Evolutionary conservation across 805 yeast species (phyloP).

Genomic region (Diddensiella caesifluorescens): DNA sequence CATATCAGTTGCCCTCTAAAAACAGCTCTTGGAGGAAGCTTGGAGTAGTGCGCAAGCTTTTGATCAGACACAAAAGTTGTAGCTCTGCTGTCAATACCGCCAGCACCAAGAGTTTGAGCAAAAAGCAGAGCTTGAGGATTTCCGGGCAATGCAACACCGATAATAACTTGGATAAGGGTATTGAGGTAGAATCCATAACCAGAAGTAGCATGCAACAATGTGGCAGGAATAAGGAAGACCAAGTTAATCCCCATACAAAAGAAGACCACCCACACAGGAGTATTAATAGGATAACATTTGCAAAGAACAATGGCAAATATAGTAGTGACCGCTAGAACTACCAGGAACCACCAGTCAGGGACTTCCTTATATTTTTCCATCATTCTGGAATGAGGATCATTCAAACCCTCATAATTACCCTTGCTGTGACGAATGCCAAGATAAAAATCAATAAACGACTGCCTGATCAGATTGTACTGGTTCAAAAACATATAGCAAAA

Average conservation of each 20-base stretch:
- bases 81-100: conserved; percentile 39
- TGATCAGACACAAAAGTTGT: conserved; percentile 46
- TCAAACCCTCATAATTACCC: conserved; percentile 19
- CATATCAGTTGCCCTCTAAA: conserved; percentile 42
- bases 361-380: conserved; percentile 54
- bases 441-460: conserved; percentile 12
- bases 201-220: conserved; percentile 50
- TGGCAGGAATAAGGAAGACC: conserved; percentile 49
- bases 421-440: conserved; percentile 3
- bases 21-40: conserved; percentile 52
- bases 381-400: conserved; percentile 26
- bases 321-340: conserved; percentile 40
- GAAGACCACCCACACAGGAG: conserved; percentile 59
- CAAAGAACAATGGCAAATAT: conserved; percentile 40
- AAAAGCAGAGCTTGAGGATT: conserved; percentile 49
- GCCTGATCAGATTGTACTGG: conserved; percentile 35
- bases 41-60: conserved; percentile 56
- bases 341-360: conserved; percentile 68
- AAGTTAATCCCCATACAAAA: conserved; percentile 49
- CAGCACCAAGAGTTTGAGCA: conserved; percentile 39
- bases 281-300: conserved; percentile 40
- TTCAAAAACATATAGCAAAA: conserved; percentile 42
- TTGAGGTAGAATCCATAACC: conserved; percentile 52
- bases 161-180: conserved; percentile 57
- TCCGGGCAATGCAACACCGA: conserved; percentile 63